Conservation (phyloP, 169 alveolate species). For the Cryptosporidium sp. region DNA sequence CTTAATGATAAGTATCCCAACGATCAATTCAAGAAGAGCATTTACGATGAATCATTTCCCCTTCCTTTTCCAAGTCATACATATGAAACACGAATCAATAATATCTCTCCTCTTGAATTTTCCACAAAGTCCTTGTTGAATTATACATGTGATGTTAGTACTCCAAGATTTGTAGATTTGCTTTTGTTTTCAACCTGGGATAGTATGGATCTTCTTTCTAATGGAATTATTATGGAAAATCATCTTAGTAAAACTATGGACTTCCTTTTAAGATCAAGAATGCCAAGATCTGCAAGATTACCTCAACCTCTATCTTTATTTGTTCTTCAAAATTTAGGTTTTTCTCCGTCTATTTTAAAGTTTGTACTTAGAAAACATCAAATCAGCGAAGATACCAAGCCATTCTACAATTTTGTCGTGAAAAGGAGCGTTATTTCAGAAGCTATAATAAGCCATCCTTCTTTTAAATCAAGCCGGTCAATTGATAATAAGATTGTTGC, state of each 20-base stretch:
- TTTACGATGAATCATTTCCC: neutral
- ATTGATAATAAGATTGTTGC: constrained; percentile 20
- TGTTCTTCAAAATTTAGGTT: constrained; percentile 15
- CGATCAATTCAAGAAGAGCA: neutral
- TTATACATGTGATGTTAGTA: constrained; percentile 41
- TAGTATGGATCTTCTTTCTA: constrained; percentile 1
- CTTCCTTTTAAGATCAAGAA: neutral
- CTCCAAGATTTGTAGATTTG: constrained; percentile 57
- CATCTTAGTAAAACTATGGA: constrained; percentile 30
- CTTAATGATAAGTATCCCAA: neutral
- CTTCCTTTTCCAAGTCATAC: neutral
- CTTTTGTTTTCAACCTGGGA: constrained; percentile 25
- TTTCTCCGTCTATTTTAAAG: constrained; percentile 37
- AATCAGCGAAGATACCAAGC: constrained; percentile 35
- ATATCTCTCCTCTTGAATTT: constrained; percentile 32
- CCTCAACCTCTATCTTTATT: constrained; percentile 4
- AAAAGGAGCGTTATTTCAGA: constrained; percentile 42
- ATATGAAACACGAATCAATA: neutral
- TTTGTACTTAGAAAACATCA: constrained; percentile 41
- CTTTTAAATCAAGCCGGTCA: neutral
- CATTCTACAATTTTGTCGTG: constrained; percentile 26
- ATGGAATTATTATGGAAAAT: constrained; percentile 13
- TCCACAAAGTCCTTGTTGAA: constrained; percentile 32
- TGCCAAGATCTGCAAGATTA: neutral
- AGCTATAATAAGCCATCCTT: constrained; percentile 30